Conservation (phyloP, 306 rosid genomes). For the Trifolium subterraneum region DNA sequence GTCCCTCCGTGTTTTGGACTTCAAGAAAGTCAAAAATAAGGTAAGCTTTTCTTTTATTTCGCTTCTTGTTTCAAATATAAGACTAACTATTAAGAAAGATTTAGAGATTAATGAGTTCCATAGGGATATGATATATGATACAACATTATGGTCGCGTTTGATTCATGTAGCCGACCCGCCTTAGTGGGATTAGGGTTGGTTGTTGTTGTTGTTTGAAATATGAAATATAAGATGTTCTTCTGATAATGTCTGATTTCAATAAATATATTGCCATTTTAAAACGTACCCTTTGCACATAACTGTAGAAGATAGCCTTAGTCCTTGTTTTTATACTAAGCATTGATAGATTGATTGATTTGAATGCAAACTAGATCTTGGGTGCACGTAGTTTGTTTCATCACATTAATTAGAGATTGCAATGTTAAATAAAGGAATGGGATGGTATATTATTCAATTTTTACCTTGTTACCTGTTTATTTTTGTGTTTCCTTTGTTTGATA, state of each 20-base stretch:
- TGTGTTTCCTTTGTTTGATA: conserved; percentile 23
- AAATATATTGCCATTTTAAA: conserved; percentile 26
- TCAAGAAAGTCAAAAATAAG: conserved; percentile 81
- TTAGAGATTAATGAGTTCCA: too few relatives aligned
- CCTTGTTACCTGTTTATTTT: background rate
- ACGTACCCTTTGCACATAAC: background rate
- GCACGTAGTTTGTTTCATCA: conserved; percentile 22
- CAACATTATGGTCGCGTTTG: too few relatives aligned
- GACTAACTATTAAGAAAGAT: too few relatives aligned
- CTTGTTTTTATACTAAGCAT: background rate
- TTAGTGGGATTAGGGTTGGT: too few relatives aligned
- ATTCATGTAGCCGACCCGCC: too few relatives aligned
- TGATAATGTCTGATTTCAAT: background rate
- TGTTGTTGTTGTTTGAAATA: conserved; percentile 12
- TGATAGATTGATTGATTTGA: conserved; percentile 21
- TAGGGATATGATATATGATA: too few relatives aligned
- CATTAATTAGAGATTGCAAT: background rate
- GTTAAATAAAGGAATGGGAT: background rate
- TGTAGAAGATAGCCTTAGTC: background rate
- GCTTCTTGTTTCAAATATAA: background rate
- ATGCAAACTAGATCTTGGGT: background rate
- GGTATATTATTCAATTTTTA: background rate
- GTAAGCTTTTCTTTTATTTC: conserved; percentile 42
- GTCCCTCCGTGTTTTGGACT: conserved; percentile 85
- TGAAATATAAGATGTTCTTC: conserved; percentile 3